These are phyloP conservation scores for Fusarium abutilonis DNA, from an alignment of 2,329 filamentous ascomycete genomes.

Conservation along the genomic window DNA sequence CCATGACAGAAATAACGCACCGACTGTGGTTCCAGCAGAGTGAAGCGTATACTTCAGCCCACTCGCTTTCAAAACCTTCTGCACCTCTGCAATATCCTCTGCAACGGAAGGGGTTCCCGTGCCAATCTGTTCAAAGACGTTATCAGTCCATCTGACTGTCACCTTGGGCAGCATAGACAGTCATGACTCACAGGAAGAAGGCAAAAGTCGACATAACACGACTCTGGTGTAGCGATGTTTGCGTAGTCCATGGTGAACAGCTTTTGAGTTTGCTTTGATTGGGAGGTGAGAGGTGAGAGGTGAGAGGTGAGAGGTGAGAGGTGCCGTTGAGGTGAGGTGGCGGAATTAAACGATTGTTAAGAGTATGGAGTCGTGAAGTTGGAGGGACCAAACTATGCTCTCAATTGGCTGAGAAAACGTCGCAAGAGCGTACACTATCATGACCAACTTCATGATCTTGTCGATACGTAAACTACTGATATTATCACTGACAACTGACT, in stretches of 20 bases:
- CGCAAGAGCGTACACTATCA: conserved; percentile 10
- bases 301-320: not conserved
- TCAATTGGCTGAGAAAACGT: conserved; percentile 36
- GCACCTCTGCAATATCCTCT: conserved; percentile 87
- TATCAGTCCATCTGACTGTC: conserved; percentile 13
- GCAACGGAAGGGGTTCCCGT: conserved; percentile 80
- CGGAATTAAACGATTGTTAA: conserved; percentile 3
- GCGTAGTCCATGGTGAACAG: conserved; percentile 56
- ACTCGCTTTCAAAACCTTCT: conserved; percentile 82
- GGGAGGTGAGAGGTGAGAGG: not conserved
- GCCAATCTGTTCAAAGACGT: conserved; percentile 68
- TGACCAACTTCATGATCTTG: conserved; percentile 30
- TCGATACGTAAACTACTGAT: conserved; percentile 20
- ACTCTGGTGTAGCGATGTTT: conserved; percentile 70
- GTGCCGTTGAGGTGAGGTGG: not conserved
- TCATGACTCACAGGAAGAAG: conserved; percentile 75
- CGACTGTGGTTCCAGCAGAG: conserved; percentile 90
- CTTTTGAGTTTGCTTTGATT: not conserved
- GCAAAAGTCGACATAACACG: conserved; percentile 91
- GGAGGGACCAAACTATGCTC: conserved; percentile 4
- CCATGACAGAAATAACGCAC: conserved; percentile 60
- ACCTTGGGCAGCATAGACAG: no score
- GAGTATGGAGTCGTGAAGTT: conserved; percentile 10
- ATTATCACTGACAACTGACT: not conserved
- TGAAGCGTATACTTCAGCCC: conserved; percentile 90